Percentiles rank a stretch among this genome's conserved stretches.
Evolutionary conservation across 371 early-diverging fungal genomes (phyloP).

Genomic region (Rhizopus sp.): DNA sequence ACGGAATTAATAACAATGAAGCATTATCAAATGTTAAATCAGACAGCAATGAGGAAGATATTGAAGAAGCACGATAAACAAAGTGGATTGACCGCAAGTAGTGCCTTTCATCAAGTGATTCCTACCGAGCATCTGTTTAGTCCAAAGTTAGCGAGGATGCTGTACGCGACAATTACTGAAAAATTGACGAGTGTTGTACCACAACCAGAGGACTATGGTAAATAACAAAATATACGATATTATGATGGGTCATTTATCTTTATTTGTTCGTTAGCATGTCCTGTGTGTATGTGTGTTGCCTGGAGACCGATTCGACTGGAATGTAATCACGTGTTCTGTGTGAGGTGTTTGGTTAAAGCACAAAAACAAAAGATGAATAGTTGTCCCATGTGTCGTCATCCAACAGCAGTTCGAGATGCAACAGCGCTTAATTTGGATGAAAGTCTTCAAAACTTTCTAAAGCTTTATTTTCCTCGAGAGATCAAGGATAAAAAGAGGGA

Average conservation of each 20-base stretch:
- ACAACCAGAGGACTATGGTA: slow-evolving; percentile 76
- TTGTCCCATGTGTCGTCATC: slow-evolving; percentile 74
- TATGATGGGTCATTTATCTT: background rate
- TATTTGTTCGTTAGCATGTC: slow-evolving; percentile 30
- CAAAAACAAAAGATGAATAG: slow-evolving; percentile 60
- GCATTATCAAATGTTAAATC: slow-evolving; percentile 74
- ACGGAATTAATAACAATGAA: slow-evolving; percentile 67
- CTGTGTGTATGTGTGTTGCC: slow-evolving; percentile 52
- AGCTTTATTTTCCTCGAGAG: slow-evolving; percentile 74
- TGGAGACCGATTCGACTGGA: slow-evolving; percentile 77
- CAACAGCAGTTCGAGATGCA: slow-evolving; percentile 59
- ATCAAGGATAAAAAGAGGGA: slow-evolving; percentile 70
- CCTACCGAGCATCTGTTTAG: slow-evolving; percentile 29
- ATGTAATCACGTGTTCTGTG: slow-evolving; percentile 76
- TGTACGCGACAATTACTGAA: slow-evolving; percentile 40
- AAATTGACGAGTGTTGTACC: slow-evolving; percentile 67
- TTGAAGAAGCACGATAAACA: slow-evolving; percentile 87
- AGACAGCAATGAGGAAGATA: slow-evolving; percentile 78
- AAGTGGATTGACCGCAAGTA: slow-evolving; percentile 58
- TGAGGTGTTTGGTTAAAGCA: slow-evolving; percentile 75
- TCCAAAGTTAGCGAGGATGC: slow-evolving; percentile 35
- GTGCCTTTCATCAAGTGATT: slow-evolving; percentile 35
- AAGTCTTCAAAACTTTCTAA: slow-evolving; percentile 65
- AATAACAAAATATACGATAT: slow-evolving; percentile 9
- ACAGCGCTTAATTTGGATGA: slow-evolving; percentile 62